Conservation (phyloP, 2,329 filamentous ascomycete species). For the Aspergillus proliferans region DNA sequence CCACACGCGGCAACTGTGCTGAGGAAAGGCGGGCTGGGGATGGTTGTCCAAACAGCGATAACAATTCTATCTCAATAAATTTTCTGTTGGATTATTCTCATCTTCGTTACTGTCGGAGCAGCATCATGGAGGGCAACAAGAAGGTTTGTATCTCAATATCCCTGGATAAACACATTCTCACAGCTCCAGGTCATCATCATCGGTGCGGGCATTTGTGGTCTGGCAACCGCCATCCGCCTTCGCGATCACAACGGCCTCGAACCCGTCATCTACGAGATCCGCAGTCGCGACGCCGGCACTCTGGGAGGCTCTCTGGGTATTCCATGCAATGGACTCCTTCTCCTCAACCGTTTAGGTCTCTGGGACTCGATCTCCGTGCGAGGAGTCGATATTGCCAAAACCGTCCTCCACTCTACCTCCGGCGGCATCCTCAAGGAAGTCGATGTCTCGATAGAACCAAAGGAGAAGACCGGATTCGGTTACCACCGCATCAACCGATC, state of each 20-base stretch:
- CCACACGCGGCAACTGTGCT: too few relatives aligned
- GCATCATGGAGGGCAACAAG: too few relatives aligned
- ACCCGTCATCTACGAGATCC: slow-evolving; percentile 24
- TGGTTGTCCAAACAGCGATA: too few relatives aligned
- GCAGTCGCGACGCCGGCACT: slow-evolving; percentile 18
- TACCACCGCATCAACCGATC: slow-evolving; percentile 24
- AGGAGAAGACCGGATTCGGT: slow-evolving; percentile 21
- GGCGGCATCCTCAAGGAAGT: slow-evolving; percentile 11
- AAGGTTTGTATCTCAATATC: too few relatives aligned
- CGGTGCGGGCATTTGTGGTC: slow-evolving; percentile 14
- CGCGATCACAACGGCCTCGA: slow-evolving; percentile 9
- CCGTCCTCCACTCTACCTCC: slow-evolving; percentile 19
- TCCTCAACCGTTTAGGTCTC: slow-evolving; percentile 21
- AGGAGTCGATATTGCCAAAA: slow-evolving; percentile 11
- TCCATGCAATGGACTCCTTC: slow-evolving; percentile 23
- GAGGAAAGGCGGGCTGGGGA: too few relatives aligned
- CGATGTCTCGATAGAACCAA: slow-evolving; percentile 12
- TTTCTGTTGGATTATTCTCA: too few relatives aligned
- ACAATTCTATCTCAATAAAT: too few relatives aligned
- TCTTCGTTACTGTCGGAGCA: too few relatives aligned
- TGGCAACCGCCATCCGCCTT: slow-evolving; percentile 14
- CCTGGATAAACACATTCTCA: too few relatives aligned
- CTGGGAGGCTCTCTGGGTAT: slow-evolving; percentile 28
- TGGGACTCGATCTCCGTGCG: slow-evolving; percentile 15
- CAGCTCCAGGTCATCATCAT: slow-evolving; percentile 13